Evolutionary conservation across 768 basidiomycete genomes (phyloP).

Genomic region (Hydnomerulius pinastri): DNA sequence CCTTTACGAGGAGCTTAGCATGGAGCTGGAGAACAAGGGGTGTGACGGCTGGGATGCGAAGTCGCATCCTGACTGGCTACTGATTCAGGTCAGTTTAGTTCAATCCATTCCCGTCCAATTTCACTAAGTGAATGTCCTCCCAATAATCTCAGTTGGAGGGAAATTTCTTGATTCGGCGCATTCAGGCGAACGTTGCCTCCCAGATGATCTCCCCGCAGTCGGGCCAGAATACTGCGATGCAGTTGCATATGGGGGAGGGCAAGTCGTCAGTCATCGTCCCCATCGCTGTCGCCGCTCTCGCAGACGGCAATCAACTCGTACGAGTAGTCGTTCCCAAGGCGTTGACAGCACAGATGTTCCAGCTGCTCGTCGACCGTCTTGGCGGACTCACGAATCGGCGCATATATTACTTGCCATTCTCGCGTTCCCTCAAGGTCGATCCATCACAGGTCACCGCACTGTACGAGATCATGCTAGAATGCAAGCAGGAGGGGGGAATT

Average conservation of each 20-base stretch:
- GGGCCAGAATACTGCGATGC: constrained; percentile 40
- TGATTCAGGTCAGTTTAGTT: constrained; percentile 40
- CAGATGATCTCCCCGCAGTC: constrained; percentile 49
- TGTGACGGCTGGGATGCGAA: constrained; percentile 16
- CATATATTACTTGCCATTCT: constrained; percentile 53
- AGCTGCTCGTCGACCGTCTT: constrained; percentile 44
- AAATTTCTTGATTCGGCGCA: constrained; percentile 42
- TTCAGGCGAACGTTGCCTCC: constrained; percentile 43
- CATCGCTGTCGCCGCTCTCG: constrained; percentile 39
- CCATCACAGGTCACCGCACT: constrained; percentile 23
- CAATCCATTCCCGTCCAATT: neutral
- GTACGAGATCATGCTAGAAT: constrained; percentile 37
- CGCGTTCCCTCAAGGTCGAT: constrained; percentile 36
- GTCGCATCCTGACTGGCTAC: constrained; percentile 41
- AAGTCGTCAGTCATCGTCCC: constrained; percentile 54
- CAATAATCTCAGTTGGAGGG: constrained; percentile 45
- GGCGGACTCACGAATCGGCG: constrained; percentile 47
- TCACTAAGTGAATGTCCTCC: neutral
- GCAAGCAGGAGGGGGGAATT: constrained; percentile 41
- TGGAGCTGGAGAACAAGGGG: constrained; percentile 28
- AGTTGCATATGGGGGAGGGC: constrained; percentile 63
- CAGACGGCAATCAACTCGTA: constrained; percentile 44
- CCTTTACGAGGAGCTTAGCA: constrained; percentile 33
- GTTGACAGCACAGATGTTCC: constrained; percentile 49
- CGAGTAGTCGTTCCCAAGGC: constrained; percentile 55